Base-by-base conservation (phyloP, 768 basidiomycete genomes). In the Omphalotus guepiniiformis region DNA sequence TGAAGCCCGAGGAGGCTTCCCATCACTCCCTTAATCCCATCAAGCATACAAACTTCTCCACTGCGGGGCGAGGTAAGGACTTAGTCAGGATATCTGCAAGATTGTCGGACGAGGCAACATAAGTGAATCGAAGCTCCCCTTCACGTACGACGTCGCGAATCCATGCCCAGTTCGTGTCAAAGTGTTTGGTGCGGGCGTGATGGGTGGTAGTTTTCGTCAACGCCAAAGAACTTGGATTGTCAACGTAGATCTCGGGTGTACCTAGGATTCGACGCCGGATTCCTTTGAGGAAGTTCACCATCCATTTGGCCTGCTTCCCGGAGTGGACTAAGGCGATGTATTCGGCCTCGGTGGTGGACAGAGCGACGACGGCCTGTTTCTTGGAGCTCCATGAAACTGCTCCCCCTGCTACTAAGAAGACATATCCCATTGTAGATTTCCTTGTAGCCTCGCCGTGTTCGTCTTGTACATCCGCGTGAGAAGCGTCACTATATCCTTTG, bases 321-420 rank as follows among this genome's bases (percentile, higher is more conserved):
- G 39, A 26, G 27, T 71, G 59, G 0, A 58, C 44, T 0, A 57
- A 51, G 0, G 70, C 70, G 12, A 73, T 61, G 54, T 72, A 76
- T 58, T 77, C 74, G 0, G 71, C 68, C 52, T 78, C 71, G 3
- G 60, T 62, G 0, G 66, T 72, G 0, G 71, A 77, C 0, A 62
- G 53, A 0, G 75, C 56, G 19, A 74, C 59, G 1, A 61, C 60
- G 1, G 49, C 36, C 54, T 80, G 77, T 39, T 66, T 61, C 39
- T 65, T 61, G 0, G 67, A 66, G 19, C 55, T 56, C 75, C 76
- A 79, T 3, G 61, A 52, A 4, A 78, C 56, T 2, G 66, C 56
- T 4, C 65, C 71, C 0, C 67, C 65, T 19, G 55, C 56, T 30
- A 69, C 41, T 7, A 59, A 37, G 49, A 64, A 69, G 0, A 56